Evolutionary conservation across 2,329 filamentous ascomycete species (phyloP).

Genomic region (Polychaeton citri): DNA sequence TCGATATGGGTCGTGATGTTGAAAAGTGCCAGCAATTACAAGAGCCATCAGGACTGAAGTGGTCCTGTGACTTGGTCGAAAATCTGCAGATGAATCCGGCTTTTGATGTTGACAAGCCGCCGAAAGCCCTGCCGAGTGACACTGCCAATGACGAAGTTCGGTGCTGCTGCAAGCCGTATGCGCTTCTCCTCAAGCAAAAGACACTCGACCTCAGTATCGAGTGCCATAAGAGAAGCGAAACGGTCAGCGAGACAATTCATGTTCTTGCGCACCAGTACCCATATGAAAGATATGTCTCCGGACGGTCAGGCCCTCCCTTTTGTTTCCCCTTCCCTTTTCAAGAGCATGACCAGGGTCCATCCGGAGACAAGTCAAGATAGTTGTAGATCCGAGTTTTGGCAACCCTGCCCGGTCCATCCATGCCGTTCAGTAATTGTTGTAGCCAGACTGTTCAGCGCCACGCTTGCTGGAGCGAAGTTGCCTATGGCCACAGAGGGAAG

Average conservation of each 20-base stretch:
- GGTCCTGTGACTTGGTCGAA: too few species aligned
- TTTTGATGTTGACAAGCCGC: constrained; percentile 11
- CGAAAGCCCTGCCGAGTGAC: constrained; percentile 26
- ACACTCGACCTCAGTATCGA: background rate
- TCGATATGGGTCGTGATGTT: too few species aligned
- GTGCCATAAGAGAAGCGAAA: constrained; percentile 15
- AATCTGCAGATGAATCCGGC: constrained; percentile 15
- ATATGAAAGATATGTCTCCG: constrained; percentile 15
- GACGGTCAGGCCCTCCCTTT: constrained; percentile 5
- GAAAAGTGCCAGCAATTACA: too few species aligned
- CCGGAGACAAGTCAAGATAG: constrained; percentile 12
- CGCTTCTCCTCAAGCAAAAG: background rate
- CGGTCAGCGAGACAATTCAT: constrained; percentile 10
- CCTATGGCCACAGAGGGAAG: constrained; percentile 23
- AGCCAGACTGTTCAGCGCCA: constrained; percentile 34
- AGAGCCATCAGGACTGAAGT: too few species aligned
- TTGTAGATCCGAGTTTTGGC: constrained; percentile 26
- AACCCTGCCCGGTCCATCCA: constrained; percentile 22
- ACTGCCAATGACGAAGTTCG: constrained; percentile 17
- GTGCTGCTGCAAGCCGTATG: background rate
- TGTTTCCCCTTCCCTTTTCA: too few species aligned
- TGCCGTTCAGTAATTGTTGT: constrained; percentile 34
- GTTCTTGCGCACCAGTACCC: constrained; percentile 17
- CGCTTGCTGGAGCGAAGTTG: constrained; percentile 40
- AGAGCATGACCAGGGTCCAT: too few species aligned